Evolutionary conservation across 169 alveolate genomes (phyloP), one percentile per base, ranked within the genome.

Genomic region (Cyclospora cayetanensis): DNA sequence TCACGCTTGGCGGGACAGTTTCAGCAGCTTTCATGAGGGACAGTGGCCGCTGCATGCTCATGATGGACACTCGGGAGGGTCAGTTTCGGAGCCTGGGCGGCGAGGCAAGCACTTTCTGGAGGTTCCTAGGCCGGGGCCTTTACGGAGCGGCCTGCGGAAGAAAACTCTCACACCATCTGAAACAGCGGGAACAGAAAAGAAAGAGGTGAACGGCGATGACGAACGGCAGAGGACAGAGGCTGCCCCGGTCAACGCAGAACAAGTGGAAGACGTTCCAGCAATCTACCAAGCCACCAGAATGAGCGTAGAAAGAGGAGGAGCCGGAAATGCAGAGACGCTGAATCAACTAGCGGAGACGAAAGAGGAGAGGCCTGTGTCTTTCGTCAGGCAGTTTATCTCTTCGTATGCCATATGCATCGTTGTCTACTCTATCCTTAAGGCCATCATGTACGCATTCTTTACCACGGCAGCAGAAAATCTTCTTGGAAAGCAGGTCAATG

Each of bases 1-100:
- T 34, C 92, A 87, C 52, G 92, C 92, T 46, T 87, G 92, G 92
- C 86, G 92, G 18, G 92, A 87, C 63, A 87, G 92, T 12, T 87
- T 87, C 92, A 65, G 85, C 85, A 87, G 92, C 50, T 87, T 87
- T 39, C 92, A 87, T 35, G 92, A 87, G 37, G 92, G 68, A 3
- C 89, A 79, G 89, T 79, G 89, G 89, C 89, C 89, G 31, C 52
- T 79, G 50, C 42, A 79, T 52, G 72, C 37, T 20, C 72, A 79
- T 11, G 89, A 79, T 43, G 89, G 89, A 3, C 72, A 79, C 65
- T 50, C 89, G 27, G 89, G 89, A 29, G 89, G 55, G 52, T 34
- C 89, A 25, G 15, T 72, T 0, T 79, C 89, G 42, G 89, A 79
- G 12, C 74, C 74, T 34, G 89, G 74, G 5, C 68, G 89, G 25